phyloP scores from a whole-genome alignment of 2,329 filamentous ascomycete genomes.

The Sporothrix inflata region DNA sequence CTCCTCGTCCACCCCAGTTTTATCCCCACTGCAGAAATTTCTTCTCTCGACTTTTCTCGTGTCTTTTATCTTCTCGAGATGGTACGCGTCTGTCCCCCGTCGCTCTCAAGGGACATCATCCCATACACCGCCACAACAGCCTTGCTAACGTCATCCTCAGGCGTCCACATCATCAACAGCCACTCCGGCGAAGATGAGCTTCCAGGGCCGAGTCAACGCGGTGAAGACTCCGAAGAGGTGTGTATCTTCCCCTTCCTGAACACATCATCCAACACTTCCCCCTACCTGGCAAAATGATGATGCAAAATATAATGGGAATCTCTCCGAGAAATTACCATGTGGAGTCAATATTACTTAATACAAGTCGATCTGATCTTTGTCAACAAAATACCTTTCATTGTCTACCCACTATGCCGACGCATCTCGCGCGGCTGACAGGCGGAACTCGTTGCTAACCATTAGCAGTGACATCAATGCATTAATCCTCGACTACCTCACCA shows the following conservation, averaged over 20 bases:
- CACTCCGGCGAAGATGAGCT: constrained; percentile 71
- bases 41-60: background rate
- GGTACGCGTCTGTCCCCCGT: background rate
- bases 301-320: constrained; percentile 99
- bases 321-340: constrained; percentile 93
- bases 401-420: constrained; percentile 1
- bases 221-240: constrained; percentile 90
- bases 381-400: constrained; percentile 32
- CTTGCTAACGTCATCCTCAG: constrained; percentile 44
- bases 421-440: background rate
- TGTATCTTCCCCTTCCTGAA: constrained; percentile 25
- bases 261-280: constrained; percentile 1
- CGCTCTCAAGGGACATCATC: background rate
- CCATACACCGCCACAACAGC: background rate
- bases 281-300: constrained; percentile 66
- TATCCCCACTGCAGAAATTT: background rate
- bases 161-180: constrained; percentile 74
- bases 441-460: constrained; percentile 26
- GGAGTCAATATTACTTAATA: constrained; percentile 81
- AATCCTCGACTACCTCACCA: constrained; percentile 95
- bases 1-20: background rate
- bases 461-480: constrained; percentile 89
- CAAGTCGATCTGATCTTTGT: constrained; percentile 36
- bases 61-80: background rate
- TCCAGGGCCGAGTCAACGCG: constrained; percentile 80